Conservation (phyloP, 2,329 filamentous ascomycete species). For the Neobulgaria alba region DNA sequence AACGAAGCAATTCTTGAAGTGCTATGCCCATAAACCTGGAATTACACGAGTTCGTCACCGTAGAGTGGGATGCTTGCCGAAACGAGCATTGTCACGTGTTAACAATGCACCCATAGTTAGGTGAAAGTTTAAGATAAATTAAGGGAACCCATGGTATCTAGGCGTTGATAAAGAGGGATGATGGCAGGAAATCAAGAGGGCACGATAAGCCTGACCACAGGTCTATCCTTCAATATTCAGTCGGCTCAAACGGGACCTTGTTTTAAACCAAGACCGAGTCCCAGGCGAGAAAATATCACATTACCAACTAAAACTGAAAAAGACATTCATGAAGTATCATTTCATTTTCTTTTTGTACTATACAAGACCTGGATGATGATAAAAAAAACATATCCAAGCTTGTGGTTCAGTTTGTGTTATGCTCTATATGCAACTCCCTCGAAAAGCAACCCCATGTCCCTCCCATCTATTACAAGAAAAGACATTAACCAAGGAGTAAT, state of each 20-base stretch:
- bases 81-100: no score
- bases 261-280: neutral
- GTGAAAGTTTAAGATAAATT: no score
- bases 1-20: no score
- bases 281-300: neutral
- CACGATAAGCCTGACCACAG: neutral
- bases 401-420: constrained; percentile 5
- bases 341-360: constrained; percentile 7
- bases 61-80: no score
- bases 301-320: neutral
- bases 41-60: no score
- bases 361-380: constrained; percentile 9
- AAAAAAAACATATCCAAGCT: constrained; percentile 2
- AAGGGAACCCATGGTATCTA: no score
- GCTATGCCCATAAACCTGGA: no score
- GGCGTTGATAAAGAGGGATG: neutral
- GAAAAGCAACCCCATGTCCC: constrained; percentile 3
- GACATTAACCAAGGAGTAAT: constrained; percentile 19
- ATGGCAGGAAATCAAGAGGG: neutral
- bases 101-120: no score
- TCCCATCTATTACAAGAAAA: constrained; percentile 21
- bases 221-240: neutral
- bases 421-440: constrained; percentile 3
- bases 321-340: neutral
- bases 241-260: neutral